Evolutionary conservation across 441 rosid genomes (phyloP).

Genomic region (Isatis lusitanica): DNA sequence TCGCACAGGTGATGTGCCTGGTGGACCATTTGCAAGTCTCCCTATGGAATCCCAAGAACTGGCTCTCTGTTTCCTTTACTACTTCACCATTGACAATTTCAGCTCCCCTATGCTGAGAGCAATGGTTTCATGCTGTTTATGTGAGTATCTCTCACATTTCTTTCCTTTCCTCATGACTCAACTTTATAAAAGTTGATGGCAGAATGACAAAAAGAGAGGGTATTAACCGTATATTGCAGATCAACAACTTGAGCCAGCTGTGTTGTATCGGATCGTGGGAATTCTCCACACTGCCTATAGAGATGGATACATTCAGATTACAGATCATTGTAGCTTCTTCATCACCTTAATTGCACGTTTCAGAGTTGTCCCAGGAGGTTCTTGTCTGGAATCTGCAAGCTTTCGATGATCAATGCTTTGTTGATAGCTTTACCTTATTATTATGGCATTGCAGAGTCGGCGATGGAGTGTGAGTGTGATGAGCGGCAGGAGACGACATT

Average conservation of each 20-base stretch:
- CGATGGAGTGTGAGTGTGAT: slow-evolving; percentile 21
- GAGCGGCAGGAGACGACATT: slow-evolving; percentile 40
- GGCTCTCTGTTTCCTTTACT: slow-evolving; percentile 63
- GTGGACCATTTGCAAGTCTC: slow-evolving; percentile 77
- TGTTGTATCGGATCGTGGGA: slow-evolving; percentile 57
- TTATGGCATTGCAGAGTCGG: slow-evolving; percentile 43
- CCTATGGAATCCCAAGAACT: slow-evolving; percentile 70
- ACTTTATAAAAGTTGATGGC: background rate
- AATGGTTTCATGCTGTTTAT: slow-evolving; percentile 60
- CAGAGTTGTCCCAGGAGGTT: slow-evolving; percentile 55
- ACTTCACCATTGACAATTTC: slow-evolving; percentile 52
- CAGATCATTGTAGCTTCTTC: slow-evolving; percentile 72
- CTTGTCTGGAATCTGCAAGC: background rate
- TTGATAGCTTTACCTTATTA: slow-evolving; percentile 6
- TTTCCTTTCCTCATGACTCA: background rate
- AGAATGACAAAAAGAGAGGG: background rate
- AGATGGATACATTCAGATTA: slow-evolving; percentile 66
- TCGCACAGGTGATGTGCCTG: slow-evolving; percentile 44
- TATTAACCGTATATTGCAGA: slow-evolving; percentile 47
- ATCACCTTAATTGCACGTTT: slow-evolving; percentile 60
- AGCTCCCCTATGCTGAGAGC: slow-evolving; percentile 56
- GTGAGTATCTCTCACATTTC: slow-evolving; percentile 43
- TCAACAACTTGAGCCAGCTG: slow-evolving; percentile 53
- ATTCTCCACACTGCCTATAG: slow-evolving; percentile 61
- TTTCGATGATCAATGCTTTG: background rate